phyloP scores from a whole-genome alignment of 805 yeast species.

The Pichia cephalocereana region DNA sequence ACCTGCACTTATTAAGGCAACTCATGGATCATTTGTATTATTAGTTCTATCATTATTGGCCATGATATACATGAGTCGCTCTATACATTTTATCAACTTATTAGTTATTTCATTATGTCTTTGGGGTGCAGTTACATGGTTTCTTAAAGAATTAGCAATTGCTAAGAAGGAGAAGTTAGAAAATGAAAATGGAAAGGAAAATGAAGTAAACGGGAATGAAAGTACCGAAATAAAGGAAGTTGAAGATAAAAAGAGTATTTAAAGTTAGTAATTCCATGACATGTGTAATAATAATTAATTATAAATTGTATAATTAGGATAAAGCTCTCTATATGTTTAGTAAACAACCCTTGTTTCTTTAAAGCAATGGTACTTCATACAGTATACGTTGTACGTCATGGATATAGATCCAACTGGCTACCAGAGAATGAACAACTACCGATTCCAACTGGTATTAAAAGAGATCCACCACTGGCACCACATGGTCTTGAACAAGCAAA shows the following conservation, averaged over 20 bases:
- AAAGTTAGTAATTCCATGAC: too few species aligned
- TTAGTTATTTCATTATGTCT: conserved; percentile 37
- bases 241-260: not conserved
- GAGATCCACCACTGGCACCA: conserved; percentile 80
- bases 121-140: conserved; percentile 86
- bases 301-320: too few species aligned
- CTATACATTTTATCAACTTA: conserved; percentile 57
- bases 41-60: conserved; percentile 47
- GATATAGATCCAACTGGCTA: conserved; percentile 83
- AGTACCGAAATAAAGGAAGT: conserved; percentile 31
- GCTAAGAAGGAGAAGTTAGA: conserved; percentile 23
- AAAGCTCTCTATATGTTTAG: too few species aligned
- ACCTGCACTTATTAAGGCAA: conserved; percentile 82
- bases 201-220: conserved; percentile 28
- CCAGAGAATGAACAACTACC: conserved; percentile 80
- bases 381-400: conserved; percentile 76
- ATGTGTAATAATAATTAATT: too few species aligned
- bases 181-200: conserved; percentile 32
- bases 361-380: conserved; percentile 39
- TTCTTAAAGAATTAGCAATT: conserved; percentile 51
- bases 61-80: conserved; percentile 51
- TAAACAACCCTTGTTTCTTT: not conserved
- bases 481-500: conserved; percentile 86
- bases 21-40: conserved; percentile 71
- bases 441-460: conserved; percentile 80